These are phyloP conservation scores for Letharia lupina DNA, from an alignment of 495 filamentous ascomycete species.

Conservation along the genomic window DNA sequence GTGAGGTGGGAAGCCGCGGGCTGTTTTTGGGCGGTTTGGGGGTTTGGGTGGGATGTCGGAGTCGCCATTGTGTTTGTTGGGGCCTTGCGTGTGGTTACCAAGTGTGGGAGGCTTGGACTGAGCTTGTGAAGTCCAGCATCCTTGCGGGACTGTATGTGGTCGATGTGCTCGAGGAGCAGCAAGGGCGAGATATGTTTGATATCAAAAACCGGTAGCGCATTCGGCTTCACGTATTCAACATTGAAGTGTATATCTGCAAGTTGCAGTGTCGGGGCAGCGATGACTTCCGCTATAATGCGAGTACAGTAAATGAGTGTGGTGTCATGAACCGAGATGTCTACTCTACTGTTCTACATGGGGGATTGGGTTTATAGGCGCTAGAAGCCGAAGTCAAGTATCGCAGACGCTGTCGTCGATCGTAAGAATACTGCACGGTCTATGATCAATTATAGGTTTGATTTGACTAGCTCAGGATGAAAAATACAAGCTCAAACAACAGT, in stretches of 20 bases:
- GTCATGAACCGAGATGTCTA: not conserved
- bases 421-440: not conserved
- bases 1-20: slow-evolving; percentile 15
- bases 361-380: not conserved
- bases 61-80: slow-evolving; percentile 16
- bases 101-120: not conserved
- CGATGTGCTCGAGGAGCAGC: not conserved
- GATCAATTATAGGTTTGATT: not conserved
- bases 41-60: slow-evolving; percentile 21
- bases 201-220: not conserved
- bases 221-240: not conserved
- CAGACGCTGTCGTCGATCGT: not conserved
- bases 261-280: not conserved
- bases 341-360: not conserved
- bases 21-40: slow-evolving; percentile 15
- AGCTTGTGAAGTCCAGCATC: not conserved
- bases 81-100: not conserved
- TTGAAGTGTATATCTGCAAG: not conserved
- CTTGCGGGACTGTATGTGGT: not conserved
- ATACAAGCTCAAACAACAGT: slow-evolving; percentile 5
- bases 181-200: not conserved
- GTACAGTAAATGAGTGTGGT: not conserved
- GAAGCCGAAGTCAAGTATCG: not conserved
- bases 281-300: no score
- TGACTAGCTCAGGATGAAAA: not conserved